Evolutionary conservation across 2,329 filamentous ascomycete species (phyloP).

Genomic region (Cercospora sesami): DNA sequence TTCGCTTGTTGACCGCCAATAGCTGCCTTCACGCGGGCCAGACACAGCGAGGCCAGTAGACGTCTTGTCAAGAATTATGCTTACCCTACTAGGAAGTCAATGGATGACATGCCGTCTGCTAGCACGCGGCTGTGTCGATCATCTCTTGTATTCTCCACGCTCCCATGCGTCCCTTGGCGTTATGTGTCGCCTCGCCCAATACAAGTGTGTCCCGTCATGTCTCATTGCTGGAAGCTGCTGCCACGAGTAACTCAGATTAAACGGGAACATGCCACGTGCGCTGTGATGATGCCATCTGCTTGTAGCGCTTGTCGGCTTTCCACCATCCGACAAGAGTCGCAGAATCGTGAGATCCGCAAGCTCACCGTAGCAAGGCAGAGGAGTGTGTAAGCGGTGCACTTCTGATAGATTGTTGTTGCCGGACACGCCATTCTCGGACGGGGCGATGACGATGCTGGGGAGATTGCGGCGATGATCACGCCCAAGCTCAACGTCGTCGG

Average conservation of each 20-base stretch:
- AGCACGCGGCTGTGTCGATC: background rate
- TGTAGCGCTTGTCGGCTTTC: too few relatives aligned
- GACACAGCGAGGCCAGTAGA: background rate
- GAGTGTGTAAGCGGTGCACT: background rate
- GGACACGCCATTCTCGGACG: background rate
- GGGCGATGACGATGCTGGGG: background rate
- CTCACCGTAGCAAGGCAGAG: background rate
- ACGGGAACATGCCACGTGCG: too few relatives aligned
- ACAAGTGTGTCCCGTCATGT: background rate
- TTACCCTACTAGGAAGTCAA: background rate
- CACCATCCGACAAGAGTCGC: too few relatives aligned
- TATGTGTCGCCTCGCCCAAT: background rate
- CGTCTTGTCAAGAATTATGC: background rate
- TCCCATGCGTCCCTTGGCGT: background rate
- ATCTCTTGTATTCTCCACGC: background rate
- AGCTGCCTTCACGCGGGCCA: background rate
- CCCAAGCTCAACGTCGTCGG: background rate
- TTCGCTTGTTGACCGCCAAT: too few relatives aligned
- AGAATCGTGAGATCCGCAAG: background rate
- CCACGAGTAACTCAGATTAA: too few relatives aligned
- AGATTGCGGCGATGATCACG: background rate
- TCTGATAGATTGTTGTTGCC: background rate
- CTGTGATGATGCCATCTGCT: too few relatives aligned
- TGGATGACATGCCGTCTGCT: background rate
- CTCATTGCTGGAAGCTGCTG: too few relatives aligned